Evolutionary conservation across 371 early-diverging fungal species (phyloP).

Genomic region (Choanephora cucurbitarum): DNA sequence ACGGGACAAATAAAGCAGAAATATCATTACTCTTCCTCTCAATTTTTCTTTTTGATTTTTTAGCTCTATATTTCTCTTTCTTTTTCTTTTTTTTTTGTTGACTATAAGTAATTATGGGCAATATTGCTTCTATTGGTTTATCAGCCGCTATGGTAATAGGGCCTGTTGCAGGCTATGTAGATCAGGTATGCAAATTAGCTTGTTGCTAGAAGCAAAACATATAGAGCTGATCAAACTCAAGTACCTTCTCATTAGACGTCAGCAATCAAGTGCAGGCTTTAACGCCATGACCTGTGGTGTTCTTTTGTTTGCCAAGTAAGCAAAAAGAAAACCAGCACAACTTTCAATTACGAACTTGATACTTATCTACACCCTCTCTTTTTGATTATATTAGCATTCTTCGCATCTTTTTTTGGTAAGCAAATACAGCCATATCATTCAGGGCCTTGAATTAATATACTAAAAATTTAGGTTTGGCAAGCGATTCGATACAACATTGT

Average conservation of each 20-base stretch:
- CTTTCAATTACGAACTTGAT: no score
- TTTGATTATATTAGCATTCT: slow-evolving; percentile 37
- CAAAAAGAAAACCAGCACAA: background rate
- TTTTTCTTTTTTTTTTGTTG: no score
- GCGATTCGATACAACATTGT: slow-evolving; percentile 59
- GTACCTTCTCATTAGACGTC: slow-evolving; percentile 29
- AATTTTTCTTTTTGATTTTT: no score
- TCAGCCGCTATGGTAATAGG: slow-evolving; percentile 30
- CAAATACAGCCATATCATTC: background rate
- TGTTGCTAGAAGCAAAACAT: background rate
- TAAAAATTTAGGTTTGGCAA: slow-evolving; percentile 43
- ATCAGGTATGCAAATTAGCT: slow-evolving; percentile 22
- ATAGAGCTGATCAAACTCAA: background rate
- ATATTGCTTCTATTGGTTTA: slow-evolving; percentile 15
- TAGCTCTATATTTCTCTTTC: no score
- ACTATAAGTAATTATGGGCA: slow-evolving; percentile 4
- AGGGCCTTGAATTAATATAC: background rate
- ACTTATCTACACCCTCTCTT: background rate
- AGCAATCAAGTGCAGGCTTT: slow-evolving; percentile 36
- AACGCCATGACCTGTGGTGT: slow-evolving; percentile 33
- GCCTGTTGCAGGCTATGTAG: slow-evolving; percentile 32
- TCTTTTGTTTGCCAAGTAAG: slow-evolving; percentile 34
- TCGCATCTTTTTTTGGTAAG: slow-evolving; percentile 60
- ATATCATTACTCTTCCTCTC: no score
- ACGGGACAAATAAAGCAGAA: no score